These are phyloP conservation scores for Lathyrus oleraceus DNA, from an alignment of 306 rosid species.

Conservation along the genomic window DNA sequence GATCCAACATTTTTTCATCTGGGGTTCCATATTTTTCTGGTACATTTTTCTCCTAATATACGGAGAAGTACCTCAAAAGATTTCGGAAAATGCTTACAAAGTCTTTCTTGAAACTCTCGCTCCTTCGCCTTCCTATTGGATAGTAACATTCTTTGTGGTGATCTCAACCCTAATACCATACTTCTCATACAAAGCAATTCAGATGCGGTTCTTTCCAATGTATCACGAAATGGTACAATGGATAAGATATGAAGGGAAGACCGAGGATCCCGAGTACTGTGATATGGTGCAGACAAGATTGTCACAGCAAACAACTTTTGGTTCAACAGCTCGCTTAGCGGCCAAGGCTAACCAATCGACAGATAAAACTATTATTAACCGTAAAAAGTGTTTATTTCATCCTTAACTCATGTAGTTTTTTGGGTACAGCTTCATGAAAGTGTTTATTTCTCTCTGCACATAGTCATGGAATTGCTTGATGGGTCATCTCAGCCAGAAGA, in stretches of 20 bases:
- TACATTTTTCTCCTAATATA: conserved; percentile 73
- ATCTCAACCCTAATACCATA: conserved; percentile 75
- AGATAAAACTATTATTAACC: conserved; percentile 22
- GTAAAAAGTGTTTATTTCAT: conserved; percentile 27
- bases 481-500: conserved; percentile 16
- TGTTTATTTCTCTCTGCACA: conserved; percentile 12
- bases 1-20: conserved; percentile 85
- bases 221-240: conserved; percentile 76
- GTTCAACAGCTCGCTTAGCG: conserved; percentile 76
- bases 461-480: conserved; percentile 17
- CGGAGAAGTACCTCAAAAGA: conserved; percentile 57
- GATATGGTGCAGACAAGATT: conserved; percentile 55
- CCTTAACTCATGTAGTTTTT: neutral
- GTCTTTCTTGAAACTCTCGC: conserved; percentile 76
- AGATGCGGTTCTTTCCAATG: conserved; percentile 85
- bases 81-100: conserved; percentile 69
- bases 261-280: conserved; percentile 60
- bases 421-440: conserved; percentile 26
- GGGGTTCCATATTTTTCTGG: conserved; percentile 89
- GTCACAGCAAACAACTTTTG: conserved; percentile 51
- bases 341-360: conserved; percentile 50
- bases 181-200: conserved; percentile 72
- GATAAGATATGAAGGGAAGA: conserved; percentile 65
- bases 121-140: conserved; percentile 76
- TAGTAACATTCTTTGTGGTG: conserved; percentile 61